Conservation (phyloP, 2,329 filamentous ascomycete genomes). For the Monilinia polystroma region DNA sequence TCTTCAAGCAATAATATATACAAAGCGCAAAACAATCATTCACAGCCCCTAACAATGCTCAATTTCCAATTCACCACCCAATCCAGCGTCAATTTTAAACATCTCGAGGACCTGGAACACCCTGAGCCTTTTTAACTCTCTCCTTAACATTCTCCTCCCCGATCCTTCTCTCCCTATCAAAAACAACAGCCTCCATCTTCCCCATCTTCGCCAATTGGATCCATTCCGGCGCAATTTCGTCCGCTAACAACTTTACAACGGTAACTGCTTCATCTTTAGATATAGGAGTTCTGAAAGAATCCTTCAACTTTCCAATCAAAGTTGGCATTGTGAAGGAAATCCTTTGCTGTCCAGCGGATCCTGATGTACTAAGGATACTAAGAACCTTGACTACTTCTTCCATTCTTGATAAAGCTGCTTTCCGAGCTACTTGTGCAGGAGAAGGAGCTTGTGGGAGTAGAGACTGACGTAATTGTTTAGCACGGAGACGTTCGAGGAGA, state of each 20-base stretch:
- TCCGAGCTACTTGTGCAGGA: constrained; percentile 57
- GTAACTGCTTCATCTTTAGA: constrained; percentile 48
- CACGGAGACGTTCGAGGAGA: constrained; percentile 72
- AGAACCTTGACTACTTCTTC: constrained; percentile 68
- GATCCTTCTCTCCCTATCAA: constrained; percentile 42
- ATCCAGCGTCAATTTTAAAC: not conserved
- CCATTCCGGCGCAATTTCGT: constrained; percentile 51
- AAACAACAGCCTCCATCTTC: constrained; percentile 47
- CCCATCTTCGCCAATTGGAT: constrained; percentile 48
- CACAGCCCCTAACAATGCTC: too few species aligned
- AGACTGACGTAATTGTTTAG: constrained; percentile 61
- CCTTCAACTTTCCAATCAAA: constrained; percentile 63
- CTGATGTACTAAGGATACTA: constrained; percentile 59
- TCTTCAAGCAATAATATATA: not conserved
- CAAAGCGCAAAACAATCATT: not conserved
- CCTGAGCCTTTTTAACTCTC: constrained; percentile 29
- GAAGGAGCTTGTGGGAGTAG: constrained; percentile 47
- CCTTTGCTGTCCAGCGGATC: constrained; percentile 53
- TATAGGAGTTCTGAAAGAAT: constrained; percentile 56
- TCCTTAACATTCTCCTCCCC: constrained; percentile 35
- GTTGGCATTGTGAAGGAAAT: constrained; percentile 65
- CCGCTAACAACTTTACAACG: constrained; percentile 49
- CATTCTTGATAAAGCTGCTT: constrained; percentile 64
- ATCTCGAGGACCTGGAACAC: not conserved
- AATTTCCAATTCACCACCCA: not conserved